Conservation (phyloP, 441 rosid genomes). For the Adansonia gregorii region DNA sequence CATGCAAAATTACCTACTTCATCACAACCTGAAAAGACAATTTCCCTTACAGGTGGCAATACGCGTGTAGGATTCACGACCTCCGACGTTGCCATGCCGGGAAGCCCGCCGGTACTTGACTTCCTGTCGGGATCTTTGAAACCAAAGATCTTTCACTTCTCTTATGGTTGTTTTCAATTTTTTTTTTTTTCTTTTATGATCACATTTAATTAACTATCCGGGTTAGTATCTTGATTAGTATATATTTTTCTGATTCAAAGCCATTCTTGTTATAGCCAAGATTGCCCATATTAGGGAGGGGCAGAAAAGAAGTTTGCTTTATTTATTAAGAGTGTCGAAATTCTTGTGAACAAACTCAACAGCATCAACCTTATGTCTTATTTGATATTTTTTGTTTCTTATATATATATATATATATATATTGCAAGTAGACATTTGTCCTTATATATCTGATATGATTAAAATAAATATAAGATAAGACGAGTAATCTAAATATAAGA, state of each 20-base stretch:
- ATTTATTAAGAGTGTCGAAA: constrained; percentile 3
- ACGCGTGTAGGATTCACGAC: constrained; percentile 34
- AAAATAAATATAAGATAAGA: neutral
- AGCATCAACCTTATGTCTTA: neutral
- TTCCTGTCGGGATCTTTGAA: constrained; percentile 37
- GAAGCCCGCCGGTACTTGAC: constrained; percentile 34
- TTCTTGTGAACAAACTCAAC: constrained; percentile 13
- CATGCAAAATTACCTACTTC: constrained; percentile 45
- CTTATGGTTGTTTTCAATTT: neutral
- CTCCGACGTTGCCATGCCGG: constrained; percentile 34
- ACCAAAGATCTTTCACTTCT: neutral
- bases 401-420: neutral
- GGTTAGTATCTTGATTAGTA: neutral
- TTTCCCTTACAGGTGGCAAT: constrained; percentile 42
- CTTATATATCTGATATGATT: neutral
- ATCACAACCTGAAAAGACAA: constrained; percentile 36
- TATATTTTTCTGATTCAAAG: neutral
- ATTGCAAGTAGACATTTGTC: neutral
- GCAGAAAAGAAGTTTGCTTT: neutral
- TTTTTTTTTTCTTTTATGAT: neutral
- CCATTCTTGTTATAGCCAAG: neutral
- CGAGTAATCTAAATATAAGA: neutral
- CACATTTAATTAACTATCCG: neutral
- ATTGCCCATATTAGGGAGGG: neutral
- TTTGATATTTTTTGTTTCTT: neutral